These are phyloP conservation scores for Cyclotella cryptica DNA, from an alignment of 108 stramenopile species.

Conservation along the genomic window DNA sequence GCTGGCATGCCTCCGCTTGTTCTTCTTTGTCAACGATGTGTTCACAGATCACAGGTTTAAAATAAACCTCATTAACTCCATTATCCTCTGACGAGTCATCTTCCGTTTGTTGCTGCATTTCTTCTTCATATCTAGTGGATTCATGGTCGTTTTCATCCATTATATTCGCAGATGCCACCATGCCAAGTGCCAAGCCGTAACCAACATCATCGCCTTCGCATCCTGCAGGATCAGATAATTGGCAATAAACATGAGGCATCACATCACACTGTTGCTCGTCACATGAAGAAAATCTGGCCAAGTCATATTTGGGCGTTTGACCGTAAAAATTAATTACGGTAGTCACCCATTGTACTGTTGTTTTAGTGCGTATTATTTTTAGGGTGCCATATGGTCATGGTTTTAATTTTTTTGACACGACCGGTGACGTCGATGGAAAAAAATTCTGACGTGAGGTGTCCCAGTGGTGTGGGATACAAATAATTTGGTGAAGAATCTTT, in stretches of 20 bases:
- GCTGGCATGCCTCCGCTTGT: constrained; percentile 51
- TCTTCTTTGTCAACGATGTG: constrained; percentile 11
- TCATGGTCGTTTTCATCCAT: constrained; percentile 10
- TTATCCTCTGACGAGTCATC: constrained; percentile 28
- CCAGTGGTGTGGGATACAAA: no score
- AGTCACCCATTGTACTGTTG: no score
- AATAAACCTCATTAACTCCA: constrained; percentile 59
- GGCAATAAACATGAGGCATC: constrained; percentile 19
- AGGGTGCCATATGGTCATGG: no score
- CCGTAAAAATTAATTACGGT: no score
- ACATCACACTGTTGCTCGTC: neutral
- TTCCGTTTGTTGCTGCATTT: constrained; percentile 1
- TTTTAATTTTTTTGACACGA: no score
- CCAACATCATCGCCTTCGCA: constrained; percentile 6
- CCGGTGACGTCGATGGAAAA: no score
- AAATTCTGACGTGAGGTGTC: no score
- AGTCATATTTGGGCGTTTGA: no score
- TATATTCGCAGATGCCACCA: constrained; percentile 8
- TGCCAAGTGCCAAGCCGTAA: neutral
- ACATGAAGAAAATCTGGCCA: neutral
- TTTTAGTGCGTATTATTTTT: no score
- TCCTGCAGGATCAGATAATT: constrained; percentile 9
- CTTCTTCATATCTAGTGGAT: constrained; percentile 15
- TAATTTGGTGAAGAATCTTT: no score
- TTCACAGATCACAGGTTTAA: constrained; percentile 39